These are phyloP conservation scores for Acacia acuminata DNA, from an alignment of 306 rosid genomes.

Conservation along the genomic window DNA sequence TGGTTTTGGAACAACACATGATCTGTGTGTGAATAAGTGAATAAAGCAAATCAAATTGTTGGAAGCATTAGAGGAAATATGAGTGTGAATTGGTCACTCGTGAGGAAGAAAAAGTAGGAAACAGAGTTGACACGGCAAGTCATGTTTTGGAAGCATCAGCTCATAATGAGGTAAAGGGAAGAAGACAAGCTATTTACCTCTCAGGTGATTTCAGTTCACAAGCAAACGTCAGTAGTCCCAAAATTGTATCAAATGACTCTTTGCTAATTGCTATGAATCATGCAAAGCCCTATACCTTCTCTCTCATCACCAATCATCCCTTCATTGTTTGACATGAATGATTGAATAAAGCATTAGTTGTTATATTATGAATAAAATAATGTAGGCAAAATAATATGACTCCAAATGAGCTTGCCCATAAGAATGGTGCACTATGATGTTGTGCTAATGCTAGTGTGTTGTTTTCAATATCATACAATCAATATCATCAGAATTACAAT, in stretches of 20 bases:
- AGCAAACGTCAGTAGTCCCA: constrained; percentile 32
- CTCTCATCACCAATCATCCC: constrained; percentile 61
- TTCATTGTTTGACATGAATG: constrained; percentile 42
- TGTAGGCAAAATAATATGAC: background rate
- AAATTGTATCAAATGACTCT: constrained; percentile 41
- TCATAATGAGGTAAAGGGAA: background rate
- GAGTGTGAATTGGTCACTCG: constrained; percentile 3
- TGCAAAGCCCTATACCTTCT: constrained; percentile 53
- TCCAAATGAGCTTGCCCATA: background rate
- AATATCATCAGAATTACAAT: background rate
- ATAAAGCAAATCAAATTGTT: background rate
- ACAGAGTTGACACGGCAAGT: constrained; percentile 17
- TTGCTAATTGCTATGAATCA: constrained; percentile 51
- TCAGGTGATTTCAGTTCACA: background rate
- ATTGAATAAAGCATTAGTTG: background rate
- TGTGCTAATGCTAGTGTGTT: too few species aligned
- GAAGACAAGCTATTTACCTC: background rate
- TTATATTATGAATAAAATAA: background rate
- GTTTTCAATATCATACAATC: background rate
- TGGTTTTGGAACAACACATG: background rate
- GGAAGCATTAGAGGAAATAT: constrained; percentile 7
- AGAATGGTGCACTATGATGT: background rate
- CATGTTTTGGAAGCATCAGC: constrained; percentile 8
- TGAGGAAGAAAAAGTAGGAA: background rate
- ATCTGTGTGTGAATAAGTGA: background rate